Evolutionary conservation across 2,329 filamentous ascomycete species (phyloP), one percentile per base, ranked within the genome.

Genomic region (Thielaviopsis punctulata): DNA sequence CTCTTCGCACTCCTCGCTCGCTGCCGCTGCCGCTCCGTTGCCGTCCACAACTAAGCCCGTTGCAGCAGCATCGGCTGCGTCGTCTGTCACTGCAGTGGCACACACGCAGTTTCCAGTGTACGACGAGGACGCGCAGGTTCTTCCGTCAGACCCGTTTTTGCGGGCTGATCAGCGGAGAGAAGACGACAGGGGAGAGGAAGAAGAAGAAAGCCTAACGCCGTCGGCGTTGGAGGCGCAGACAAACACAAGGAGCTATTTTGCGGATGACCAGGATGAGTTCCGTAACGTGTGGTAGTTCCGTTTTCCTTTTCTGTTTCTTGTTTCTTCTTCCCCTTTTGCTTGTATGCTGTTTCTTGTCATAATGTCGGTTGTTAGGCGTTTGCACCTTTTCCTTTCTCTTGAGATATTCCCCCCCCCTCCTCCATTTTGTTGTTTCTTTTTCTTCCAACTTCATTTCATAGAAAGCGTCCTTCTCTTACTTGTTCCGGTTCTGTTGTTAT

Each of bases 241-340:
- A n/a, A n/a, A n/a, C n/a, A n/a, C n/a, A n/a, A n/a, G n/a, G n/a
- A 49, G 43, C 6, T 66, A 65, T 48, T 59, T 60, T 23, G 60
- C 66, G 2, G 58, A 63, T n/a, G 64, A 67, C 18, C 62, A 62
- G 24, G 69, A 71, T 3, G 70, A 69, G 52, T 72, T 72, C 55
- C 62, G 63, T 19, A 72, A 73, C 55, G 68, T 71, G n/a, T 73
- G 70, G 70, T 63, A 48, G 25, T 43, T 7, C 3, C 18, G n/a
- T 30, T 5, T 49, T 30, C 23, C 5, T 30, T 33, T 18, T 8
- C 18, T 41, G 2, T 41, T 21, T 19, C 12, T 41, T 41, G 15
- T 18, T 41, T 6, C 2, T 8, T n/a, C 12, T n/a, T 4, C 13
- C 15, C 25, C 41, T 21, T 43, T 50, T 23, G 27, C 19, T n/a